Evolutionary conservation across 345 rosid species (phyloP).

Genomic region (Gossypioides kirkii): DNA sequence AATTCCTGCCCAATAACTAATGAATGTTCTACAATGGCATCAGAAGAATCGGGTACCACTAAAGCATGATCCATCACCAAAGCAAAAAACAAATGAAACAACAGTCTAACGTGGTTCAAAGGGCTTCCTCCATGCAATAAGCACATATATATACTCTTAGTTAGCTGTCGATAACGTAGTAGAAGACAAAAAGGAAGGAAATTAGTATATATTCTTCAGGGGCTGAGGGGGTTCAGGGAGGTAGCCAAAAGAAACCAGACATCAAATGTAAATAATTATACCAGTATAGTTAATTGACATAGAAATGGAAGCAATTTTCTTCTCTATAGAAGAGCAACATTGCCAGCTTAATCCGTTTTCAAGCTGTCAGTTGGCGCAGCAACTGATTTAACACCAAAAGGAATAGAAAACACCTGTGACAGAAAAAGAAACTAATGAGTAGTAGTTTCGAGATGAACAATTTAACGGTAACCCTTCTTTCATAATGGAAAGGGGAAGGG

Average conservation of each 20-base stretch:
- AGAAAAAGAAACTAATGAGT: not conserved
- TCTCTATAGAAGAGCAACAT: constrained; percentile 6
- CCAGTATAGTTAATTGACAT: not conserved
- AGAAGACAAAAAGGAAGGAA: not conserved
- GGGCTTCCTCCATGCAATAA: not conserved
- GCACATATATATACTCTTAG: not conserved
- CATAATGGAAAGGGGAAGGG: not conserved
- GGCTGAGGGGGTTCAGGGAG: not conserved
- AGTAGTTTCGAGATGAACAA: not conserved
- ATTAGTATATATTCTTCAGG: not conserved
- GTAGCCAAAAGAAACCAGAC: not conserved
- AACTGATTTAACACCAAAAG: constrained; percentile 12
- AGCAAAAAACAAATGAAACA: not conserved
- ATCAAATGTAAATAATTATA: not conserved
- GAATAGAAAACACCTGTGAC: not conserved
- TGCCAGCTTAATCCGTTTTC: not conserved
- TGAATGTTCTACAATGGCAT: constrained; percentile 33
- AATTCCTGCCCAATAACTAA: constrained; percentile 84
- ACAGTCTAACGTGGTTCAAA: not conserved
- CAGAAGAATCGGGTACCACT: constrained; percentile 37
- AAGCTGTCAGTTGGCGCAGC: not conserved
- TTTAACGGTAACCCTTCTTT: not conserved
- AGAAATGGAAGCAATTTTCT: constrained; percentile 4
- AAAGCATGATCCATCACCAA: constrained; percentile 49
- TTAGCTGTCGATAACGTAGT: not conserved